phyloP scores from a whole-genome alignment of 495 filamentous ascomycete species.

The Penicillium coprophilum region DNA sequence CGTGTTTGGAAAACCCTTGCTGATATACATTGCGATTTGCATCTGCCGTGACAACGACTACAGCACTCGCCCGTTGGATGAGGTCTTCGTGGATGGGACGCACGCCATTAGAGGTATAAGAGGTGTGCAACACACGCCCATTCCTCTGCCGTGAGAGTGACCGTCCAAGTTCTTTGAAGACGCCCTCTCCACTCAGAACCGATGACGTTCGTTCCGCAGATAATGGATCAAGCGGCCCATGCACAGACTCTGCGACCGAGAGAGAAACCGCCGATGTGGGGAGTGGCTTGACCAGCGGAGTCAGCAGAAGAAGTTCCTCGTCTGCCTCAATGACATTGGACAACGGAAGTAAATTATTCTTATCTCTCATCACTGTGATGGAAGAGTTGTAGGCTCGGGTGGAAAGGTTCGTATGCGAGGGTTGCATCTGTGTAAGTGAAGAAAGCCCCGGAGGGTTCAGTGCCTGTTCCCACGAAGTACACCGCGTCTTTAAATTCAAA shows the following conservation, averaged over 20 bases:
- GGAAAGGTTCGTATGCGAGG: constrained; percentile 73
- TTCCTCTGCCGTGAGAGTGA: constrained; percentile 77
- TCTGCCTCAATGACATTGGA: constrained; percentile 73
- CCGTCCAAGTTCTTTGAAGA: constrained; percentile 80
- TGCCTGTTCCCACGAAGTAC: constrained; percentile 80
- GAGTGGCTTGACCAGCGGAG: constrained; percentile 81
- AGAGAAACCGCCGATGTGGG: constrained; percentile 74
- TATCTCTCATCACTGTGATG: constrained; percentile 83
- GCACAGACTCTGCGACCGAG: constrained; percentile 49
- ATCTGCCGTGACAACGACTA: constrained; percentile 86
- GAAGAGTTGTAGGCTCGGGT: constrained; percentile 81
- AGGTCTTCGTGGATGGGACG: constrained; percentile 86
- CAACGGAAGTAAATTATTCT: constrained; percentile 72
- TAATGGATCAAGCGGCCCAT: constrained; percentile 55
- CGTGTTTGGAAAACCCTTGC: constrained; percentile 87
- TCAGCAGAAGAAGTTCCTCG: constrained; percentile 79
- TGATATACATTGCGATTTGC: constrained; percentile 89
- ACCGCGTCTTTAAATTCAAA: constrained; percentile 70
- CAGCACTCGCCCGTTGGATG: constrained; percentile 79
- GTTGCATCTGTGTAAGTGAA: constrained; percentile 72
- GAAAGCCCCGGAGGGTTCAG: constrained; percentile 73
- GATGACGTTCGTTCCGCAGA: constrained; percentile 60
- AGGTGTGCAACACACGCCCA: constrained; percentile 83
- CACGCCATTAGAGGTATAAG: constrained; percentile 86
- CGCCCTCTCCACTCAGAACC: constrained; percentile 81